Evolutionary conservation across 2,329 filamentous ascomycete genomes (phyloP).

Genomic region (Xylaria multiplex): DNA sequence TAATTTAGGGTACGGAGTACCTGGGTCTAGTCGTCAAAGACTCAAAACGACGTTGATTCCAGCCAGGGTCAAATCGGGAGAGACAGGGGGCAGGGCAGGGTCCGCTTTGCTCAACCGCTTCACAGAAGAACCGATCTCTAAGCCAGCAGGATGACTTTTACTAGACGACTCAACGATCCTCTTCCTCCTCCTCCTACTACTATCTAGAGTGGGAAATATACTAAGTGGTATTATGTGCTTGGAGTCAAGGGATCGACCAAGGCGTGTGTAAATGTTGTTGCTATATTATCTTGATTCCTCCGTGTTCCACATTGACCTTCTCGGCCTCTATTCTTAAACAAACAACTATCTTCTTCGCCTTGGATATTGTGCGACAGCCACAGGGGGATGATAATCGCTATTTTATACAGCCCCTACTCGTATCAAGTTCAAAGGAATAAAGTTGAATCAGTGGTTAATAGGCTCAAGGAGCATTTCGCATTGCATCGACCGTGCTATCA

Average conservation of each 20-base stretch:
- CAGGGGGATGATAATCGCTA: slow-evolving; percentile 30
- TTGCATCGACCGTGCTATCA: slow-evolving; percentile 20
- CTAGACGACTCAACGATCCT: background rate
- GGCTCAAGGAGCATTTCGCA: slow-evolving; percentile 6
- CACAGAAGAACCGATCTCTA: slow-evolving; percentile 9
- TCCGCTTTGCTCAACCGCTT: slow-evolving; percentile 34
- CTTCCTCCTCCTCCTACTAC: too few species aligned
- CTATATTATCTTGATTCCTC: slow-evolving; percentile 24
- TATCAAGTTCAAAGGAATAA: slow-evolving; percentile 26
- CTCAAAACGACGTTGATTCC: slow-evolving; percentile 47
- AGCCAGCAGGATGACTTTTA: slow-evolving; percentile 12
- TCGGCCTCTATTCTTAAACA: slow-evolving; percentile 29
- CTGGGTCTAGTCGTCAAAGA: slow-evolving; percentile 26
- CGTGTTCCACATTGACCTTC: slow-evolving; percentile 28
- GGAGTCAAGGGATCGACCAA: background rate
- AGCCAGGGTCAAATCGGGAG: slow-evolving; percentile 41
- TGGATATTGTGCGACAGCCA: slow-evolving; percentile 29
- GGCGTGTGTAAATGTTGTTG: slow-evolving; percentile 2
- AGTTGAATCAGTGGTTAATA: slow-evolving; percentile 14
- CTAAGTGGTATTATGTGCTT: background rate
- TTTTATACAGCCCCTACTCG: slow-evolving; percentile 28
- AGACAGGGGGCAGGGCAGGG: slow-evolving; percentile 37
- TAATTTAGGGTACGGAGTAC: slow-evolving; percentile 44
- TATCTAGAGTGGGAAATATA: background rate
- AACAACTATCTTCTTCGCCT: slow-evolving; percentile 14